Base-by-base conservation (phyloP, 805 yeast species). In the Vanderwaltozyma yarrowii region DNA sequence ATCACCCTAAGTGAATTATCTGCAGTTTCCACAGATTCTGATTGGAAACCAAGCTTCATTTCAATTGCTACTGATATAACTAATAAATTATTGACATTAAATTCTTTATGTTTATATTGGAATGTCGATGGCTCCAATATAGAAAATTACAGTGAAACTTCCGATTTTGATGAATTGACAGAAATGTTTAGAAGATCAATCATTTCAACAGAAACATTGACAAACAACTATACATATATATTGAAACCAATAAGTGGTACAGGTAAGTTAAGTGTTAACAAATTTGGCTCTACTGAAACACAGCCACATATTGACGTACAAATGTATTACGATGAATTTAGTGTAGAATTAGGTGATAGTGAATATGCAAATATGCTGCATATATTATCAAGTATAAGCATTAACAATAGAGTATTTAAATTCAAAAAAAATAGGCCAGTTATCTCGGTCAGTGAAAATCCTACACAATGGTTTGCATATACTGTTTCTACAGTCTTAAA, bases 171-270 rank as follows among this genome's bases (percentile, higher is more conserved):
- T 26, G 38, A 14, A 8, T 26, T 32, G 14, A 24, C 26, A 5
- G 32, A 35, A 6, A 38, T 36, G 15, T 76, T 81, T 51, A 65
- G 71, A 44, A 47, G 61, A 1, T 59, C 71, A 5, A 67, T 77
- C 24, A 59, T 62, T 4, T 41, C 53, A 12, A 50, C 57, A 34
- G 53, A 64, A 6, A 52, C 58, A 36, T 46, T 54, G 1, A 30
- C 50, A n/a, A 49, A 62, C 9, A 52, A 56, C n/a, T 34, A 67
- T 23, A 82, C 80, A 46, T 80, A 69, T 47, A 63, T 92, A 8
- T 61, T 92, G 42, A 73, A 79, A 40, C 99, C 99, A 0, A 95
- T 92, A 1, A 76, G 86, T 9, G 97, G 97, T 19, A 66, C 70
- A 30, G 97, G 97, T 27, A 80, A 78, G 50, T 60, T 94, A 25